Conservation (phyloP, 345 rosid species). For the Gossypium rotundifolium region DNA sequence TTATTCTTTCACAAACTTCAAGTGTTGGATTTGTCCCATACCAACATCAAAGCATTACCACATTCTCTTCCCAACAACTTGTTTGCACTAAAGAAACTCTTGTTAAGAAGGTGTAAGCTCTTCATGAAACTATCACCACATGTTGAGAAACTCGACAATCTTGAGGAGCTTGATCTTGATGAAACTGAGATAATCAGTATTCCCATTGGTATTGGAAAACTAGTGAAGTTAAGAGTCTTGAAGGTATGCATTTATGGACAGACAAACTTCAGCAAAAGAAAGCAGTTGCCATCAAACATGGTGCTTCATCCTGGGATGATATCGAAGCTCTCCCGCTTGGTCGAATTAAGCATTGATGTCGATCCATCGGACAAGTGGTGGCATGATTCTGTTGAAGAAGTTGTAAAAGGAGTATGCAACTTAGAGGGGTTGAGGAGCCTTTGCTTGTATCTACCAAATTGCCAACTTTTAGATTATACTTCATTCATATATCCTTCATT, state of each 20-base stretch:
- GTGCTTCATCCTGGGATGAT: slow-evolving; percentile 1
- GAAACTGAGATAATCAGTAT: slow-evolving; percentile 8
- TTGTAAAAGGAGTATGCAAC: not conserved
- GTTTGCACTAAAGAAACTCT: slow-evolving; percentile 18
- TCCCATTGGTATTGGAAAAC: not conserved
- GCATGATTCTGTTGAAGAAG: not conserved
- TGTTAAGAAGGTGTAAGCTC: slow-evolving; percentile 13
- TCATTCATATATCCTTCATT: not conserved
- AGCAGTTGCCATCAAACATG: not conserved
- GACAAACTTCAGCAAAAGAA: not conserved
- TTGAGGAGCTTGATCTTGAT: slow-evolving; percentile 23
- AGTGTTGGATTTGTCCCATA: not conserved
- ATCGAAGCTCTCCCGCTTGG: not conserved
- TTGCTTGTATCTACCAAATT: not conserved
- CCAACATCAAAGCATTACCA: not conserved
- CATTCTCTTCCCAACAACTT: not conserved
- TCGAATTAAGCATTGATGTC: not conserved
- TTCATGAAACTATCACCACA: slow-evolving; percentile 14
- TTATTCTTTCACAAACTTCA: not conserved
- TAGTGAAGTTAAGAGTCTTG: slow-evolving; percentile 8
- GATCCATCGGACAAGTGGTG: not conserved
- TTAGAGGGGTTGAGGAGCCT: not conserved
- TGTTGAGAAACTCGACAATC: slow-evolving; percentile 19
- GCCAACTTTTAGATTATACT: not conserved
- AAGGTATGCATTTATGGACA: slow-evolving; percentile 11